A percentile compares a stretch with the other conserved stretches of the same genome.
phyloP scores from a whole-genome alignment of 768 basidiomycete genomes.

The Pilatotrama ljubarskyi region DNA sequence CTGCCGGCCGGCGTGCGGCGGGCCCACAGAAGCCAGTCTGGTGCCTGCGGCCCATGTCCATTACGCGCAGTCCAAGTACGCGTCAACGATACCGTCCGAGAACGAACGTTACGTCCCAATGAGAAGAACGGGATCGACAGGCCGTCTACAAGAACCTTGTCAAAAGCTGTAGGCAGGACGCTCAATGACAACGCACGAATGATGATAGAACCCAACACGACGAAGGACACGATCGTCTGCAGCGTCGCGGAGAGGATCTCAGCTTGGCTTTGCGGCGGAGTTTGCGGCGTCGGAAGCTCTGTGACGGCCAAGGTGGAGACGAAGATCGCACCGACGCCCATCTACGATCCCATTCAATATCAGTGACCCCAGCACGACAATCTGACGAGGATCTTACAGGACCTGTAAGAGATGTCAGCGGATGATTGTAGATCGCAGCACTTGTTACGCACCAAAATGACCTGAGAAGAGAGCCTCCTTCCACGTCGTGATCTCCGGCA shows the following conservation, averaged over 20 bases:
- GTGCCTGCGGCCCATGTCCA: constrained; percentile 20
- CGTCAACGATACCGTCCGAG: constrained; percentile 48
- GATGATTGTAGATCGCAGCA: not conserved
- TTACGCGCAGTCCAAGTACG: constrained; percentile 41
- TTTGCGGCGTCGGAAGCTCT: constrained; percentile 54
- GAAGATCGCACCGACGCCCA: constrained; percentile 93
- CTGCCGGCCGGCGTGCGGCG: constrained; percentile 28
- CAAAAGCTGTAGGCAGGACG: not conserved
- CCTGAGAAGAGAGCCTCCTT: constrained; percentile 88
- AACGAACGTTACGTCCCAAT: constrained; percentile 46
- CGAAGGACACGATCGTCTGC: constrained; percentile 83
- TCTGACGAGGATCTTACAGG: not conserved
- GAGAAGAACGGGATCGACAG: constrained; percentile 71
- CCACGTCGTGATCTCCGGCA: constrained; percentile 86
- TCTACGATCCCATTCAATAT: constrained; percentile 40
- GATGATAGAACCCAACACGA: constrained; percentile 85
- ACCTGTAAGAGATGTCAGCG: not conserved
- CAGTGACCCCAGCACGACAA: not conserved
- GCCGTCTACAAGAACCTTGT: constrained; percentile 48
- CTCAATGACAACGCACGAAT: constrained; percentile 51
- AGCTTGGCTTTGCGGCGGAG: constrained; percentile 64
- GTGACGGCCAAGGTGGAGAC: constrained; percentile 73
- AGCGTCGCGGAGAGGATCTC: constrained; percentile 74
- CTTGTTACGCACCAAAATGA: constrained; percentile 69
- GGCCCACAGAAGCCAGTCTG: constrained; percentile 48